Conservation (phyloP, 2,329 filamentous ascomycete species). For the Talaromyces sp. region DNA sequence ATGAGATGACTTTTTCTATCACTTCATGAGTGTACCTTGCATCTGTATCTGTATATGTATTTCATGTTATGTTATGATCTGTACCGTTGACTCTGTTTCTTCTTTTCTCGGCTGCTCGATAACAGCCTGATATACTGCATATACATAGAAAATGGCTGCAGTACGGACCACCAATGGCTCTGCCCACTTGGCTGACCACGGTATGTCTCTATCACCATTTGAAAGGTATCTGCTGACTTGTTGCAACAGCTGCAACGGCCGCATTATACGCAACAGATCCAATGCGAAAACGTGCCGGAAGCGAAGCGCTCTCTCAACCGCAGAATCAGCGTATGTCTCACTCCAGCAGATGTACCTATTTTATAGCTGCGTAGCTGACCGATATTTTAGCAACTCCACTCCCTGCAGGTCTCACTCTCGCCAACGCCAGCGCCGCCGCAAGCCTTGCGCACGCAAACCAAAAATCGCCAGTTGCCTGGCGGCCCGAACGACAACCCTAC, state of each 20-base stretch:
- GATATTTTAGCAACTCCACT: conserved; percentile 46
- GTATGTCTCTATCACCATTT: conserved; percentile 19
- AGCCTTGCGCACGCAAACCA: conserved; percentile 67
- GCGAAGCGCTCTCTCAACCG: conserved; percentile 8
- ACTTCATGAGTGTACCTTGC: not conserved
- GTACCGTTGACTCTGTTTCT: not conserved
- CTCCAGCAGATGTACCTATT: not conserved
- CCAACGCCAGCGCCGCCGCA: conserved; percentile 72
- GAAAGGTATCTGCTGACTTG: too few species aligned
- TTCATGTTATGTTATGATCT: not conserved
- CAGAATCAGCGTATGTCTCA: conserved; percentile 12
- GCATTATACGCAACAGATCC: conserved; percentile 57
- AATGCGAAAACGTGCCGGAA: conserved; percentile 29
- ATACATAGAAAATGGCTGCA: conserved; percentile 9
- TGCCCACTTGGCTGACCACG: conserved; percentile 18
- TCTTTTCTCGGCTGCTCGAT: not conserved
- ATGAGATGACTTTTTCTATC: conserved; percentile 4
- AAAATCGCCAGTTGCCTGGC: conserved; percentile 58
- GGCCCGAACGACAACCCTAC: conserved; percentile 60
- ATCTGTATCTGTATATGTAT: not conserved
- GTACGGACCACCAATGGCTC: conserved; percentile 14
- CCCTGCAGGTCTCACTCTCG: conserved; percentile 49
- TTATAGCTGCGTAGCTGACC: not conserved
- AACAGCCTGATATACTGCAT: not conserved
- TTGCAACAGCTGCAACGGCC: conserved; percentile 55